A percentile compares a stretch with the other conserved stretches of the same genome.
Conservation (phyloP, 331 rosid genomes). For the Quercus tomentella region DNA sequence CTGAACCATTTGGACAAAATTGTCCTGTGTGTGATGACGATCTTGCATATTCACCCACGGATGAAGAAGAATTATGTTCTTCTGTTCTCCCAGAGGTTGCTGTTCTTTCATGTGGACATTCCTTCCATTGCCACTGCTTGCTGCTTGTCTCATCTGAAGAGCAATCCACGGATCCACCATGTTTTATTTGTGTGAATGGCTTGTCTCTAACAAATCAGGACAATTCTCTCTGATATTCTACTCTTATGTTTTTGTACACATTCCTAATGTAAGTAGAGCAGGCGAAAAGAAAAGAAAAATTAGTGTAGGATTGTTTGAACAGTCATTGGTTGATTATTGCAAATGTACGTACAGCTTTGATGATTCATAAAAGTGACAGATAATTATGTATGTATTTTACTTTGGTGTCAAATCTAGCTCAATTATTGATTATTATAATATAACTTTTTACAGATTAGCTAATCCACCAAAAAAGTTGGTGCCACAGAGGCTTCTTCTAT, state of each 20-base stretch:
- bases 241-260: not conserved
- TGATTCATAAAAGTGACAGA: not conserved
- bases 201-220: not conserved
- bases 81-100: slow-evolving; percentile 7
- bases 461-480: too few relatives aligned
- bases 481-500: too few relatives aligned
- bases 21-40: slow-evolving; percentile 11
- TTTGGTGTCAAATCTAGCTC: not conserved
- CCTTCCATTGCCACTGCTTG: slow-evolving; percentile 19
- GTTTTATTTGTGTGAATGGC: not conserved
- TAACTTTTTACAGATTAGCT: not conserved
- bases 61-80: not conserved
- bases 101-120: slow-evolving; percentile 27
- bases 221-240: not conserved
- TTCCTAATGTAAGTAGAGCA: too few relatives aligned
- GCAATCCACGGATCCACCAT: slow-evolving; percentile 1
- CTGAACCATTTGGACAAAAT: not conserved
- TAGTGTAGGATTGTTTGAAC: too few relatives aligned
- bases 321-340: not conserved
- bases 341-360: too few relatives aligned
- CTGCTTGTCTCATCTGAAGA: not conserved
- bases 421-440: not conserved
- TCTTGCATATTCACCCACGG: not conserved
- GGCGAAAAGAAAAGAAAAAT: too few relatives aligned
- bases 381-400: not conserved